A percentile compares a stretch with the other conserved stretches of the same genome.
Conservation (phyloP, 208 protist species). For the Crithidia fasciculata region DNA sequence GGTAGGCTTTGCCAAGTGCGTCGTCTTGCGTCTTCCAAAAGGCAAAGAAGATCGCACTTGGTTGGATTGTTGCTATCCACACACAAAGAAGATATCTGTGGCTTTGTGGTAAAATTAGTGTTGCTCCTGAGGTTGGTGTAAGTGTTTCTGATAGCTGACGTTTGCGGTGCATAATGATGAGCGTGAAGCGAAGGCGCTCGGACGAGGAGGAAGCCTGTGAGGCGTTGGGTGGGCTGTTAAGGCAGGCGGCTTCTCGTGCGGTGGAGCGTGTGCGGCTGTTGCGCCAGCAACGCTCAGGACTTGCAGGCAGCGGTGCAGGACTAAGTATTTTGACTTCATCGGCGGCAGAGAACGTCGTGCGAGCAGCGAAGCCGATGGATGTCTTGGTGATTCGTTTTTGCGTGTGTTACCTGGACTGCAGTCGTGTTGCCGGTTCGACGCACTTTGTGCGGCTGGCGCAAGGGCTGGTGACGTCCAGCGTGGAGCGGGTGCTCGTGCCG, state of each 20-base stretch:
- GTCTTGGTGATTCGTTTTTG: constrained; percentile 75
- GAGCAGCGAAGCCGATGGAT: constrained; percentile 69
- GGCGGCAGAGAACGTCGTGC: constrained; percentile 18
- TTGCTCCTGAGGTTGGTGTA: neutral
- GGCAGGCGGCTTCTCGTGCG: constrained; percentile 72
- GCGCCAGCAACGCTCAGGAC: constrained; percentile 28
- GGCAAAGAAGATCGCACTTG: too few relatives aligned
- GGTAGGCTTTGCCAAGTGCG: too few relatives aligned
- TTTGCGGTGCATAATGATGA: constrained; percentile 3
- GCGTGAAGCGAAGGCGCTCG: constrained; percentile 40
- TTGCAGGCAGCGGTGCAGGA: neutral
- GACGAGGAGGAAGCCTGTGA: constrained; percentile 73
- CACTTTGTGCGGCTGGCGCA: constrained; percentile 81
- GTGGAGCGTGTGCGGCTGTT: constrained; percentile 72
- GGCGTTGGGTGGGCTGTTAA: constrained; percentile 63
- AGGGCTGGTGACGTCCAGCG: constrained; percentile 59
- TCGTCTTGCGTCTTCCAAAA: too few relatives aligned
- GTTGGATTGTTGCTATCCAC: too few relatives aligned
- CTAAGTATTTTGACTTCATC: constrained; percentile 4
- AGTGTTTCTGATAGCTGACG: constrained; percentile 9
- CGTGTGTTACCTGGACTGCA: constrained; percentile 74
- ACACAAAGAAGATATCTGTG: too few relatives aligned
- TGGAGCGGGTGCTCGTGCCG: constrained; percentile 68
- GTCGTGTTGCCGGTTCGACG: constrained; percentile 30
- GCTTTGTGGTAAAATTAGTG: too few relatives aligned